Evolutionary conservation across 345 rosid species (phyloP), one percentile per base, ranked within the genome.

Genomic region (Schrenkiella parvula): DNA sequence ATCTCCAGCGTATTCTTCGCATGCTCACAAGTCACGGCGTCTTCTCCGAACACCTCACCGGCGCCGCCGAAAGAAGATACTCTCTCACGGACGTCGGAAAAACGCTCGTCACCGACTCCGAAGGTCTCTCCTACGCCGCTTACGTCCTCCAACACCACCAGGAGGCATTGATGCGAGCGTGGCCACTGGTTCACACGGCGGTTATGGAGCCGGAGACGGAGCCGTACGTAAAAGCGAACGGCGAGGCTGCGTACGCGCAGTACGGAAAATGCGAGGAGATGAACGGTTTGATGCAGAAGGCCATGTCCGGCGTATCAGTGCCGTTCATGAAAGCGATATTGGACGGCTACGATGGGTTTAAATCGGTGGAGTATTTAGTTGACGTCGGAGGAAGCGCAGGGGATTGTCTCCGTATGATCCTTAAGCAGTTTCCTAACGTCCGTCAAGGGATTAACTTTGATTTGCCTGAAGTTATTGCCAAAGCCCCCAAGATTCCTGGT

Each of bases 331-430:
- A 64, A 69, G 86, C 88, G 1, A 60, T 89, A 6, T 62, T 93
- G 84, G 79, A 82, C 15, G 81, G 85, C 65, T 93, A 90, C 50
- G 82, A 82, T 71, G 97, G 97, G 32, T 90, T 93, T 48, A 43
- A 78, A 48, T 89, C 84, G 0, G 83, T 86, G 22, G 66, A 74
- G 34, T 81, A 23, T 48, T 60, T 93, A 64, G 93, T 93, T 25
- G 98, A 93, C 52, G 98, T 93, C 37, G 98, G 97, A 44, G 98
- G 98, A 18, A 93, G 98, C 15, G 91, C 86, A 8, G 98, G 98
- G 29, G 97, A 90, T 79, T 93, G 96, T 80, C 88, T 93, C 32
- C 80, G 82, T 76, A 90, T 90, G 98, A 93, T 93, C 47, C 18
- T 89, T 21, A 13, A 75, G 3, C 86, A 86, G 17, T 76, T 81